Evolutionary conservation across 2,329 filamentous ascomycete species (phyloP).

Genomic region (Cercospora janseana): DNA sequence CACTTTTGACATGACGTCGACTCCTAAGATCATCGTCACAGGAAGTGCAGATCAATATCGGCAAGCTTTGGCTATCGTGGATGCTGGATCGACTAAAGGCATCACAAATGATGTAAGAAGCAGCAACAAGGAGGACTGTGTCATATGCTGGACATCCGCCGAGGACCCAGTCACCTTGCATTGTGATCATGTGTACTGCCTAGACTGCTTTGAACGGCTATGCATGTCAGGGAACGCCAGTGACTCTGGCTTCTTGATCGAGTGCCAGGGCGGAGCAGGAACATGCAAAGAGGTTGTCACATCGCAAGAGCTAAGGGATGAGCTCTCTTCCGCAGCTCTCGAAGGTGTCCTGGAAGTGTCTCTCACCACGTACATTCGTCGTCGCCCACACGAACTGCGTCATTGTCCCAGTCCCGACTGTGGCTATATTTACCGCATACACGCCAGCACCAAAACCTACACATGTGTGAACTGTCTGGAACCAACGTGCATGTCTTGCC

Average conservation of each 20-base stretch:
- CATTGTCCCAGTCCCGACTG: neutral
- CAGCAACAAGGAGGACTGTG: neutral
- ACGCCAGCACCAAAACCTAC: neutral
- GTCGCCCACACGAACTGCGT: neutral
- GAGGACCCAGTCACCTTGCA: neutral
- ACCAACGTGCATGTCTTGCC: conserved; percentile 1
- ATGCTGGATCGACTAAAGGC: neutral
- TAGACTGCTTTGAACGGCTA: neutral
- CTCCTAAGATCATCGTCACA: neutral
- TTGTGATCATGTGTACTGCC: conserved; percentile 2
- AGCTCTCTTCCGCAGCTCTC: neutral
- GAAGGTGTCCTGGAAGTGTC: conserved; percentile 1
- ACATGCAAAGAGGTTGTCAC: neutral
- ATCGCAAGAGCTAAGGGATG: neutral
- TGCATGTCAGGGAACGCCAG: neutral
- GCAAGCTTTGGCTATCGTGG: neutral
- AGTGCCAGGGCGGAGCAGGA: conserved; percentile 1
- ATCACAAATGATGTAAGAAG: neutral
- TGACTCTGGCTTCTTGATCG: neutral
- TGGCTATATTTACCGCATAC: neutral
- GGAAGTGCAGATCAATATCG: conserved; percentile 4
- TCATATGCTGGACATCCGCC: neutral
- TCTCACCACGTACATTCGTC: neutral
- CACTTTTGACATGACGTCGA: neutral
- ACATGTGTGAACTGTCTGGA: neutral